Base-by-base conservation (phyloP, 345 rosid genomes). In the Boechera divaricarpa region DNA sequence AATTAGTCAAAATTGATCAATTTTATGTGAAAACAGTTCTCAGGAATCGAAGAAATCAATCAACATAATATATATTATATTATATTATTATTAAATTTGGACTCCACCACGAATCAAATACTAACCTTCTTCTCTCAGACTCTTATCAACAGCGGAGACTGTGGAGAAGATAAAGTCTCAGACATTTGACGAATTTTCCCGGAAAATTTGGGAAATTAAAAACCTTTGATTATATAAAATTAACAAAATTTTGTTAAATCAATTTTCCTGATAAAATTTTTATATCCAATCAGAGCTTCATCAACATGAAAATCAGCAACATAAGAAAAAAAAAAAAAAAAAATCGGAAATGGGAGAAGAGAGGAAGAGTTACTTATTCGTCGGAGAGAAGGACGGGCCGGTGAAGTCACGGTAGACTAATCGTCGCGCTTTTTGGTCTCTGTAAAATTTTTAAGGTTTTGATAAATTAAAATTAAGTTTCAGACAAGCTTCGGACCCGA, bases 1-100 rank as follows among this genome's bases (percentile, higher is more conserved):
- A 38, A 29, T 59, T 58, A 72, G 53, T 78, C 69, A 65, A 51
- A 78, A 51, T 16, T 54, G 0, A 59, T 31, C 47, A 64, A 51
- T 21, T 70, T 66, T 31, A 28, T 72, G 63, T 73, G 77, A 28
- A 66, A 67, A 78, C 78, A 78, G 82, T 78, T 67, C 82, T 67
- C 67, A 78, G 67, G 54, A 58, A 41, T 72, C 77, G 16, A 55
- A 63, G 60, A 21, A 65, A 29, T 18, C 38, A 39, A 72, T 31
- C 68, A 69, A 32, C 67, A 51, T n/a, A 10, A 10, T 47, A 12
- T 32, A 16, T 52, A 48, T 26, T n/a, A 44, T 24, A 68, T 69
- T 26, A 9, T 63, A 35, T 24, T 51, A 10, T 18, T 31, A 51
- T 57, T 33, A 57, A 54, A n/a, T 44, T 70, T 41, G 8, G 59